Conservation (phyloP, 768 basidiomycete species). For the Psilocybe subaeruginosa region DNA sequence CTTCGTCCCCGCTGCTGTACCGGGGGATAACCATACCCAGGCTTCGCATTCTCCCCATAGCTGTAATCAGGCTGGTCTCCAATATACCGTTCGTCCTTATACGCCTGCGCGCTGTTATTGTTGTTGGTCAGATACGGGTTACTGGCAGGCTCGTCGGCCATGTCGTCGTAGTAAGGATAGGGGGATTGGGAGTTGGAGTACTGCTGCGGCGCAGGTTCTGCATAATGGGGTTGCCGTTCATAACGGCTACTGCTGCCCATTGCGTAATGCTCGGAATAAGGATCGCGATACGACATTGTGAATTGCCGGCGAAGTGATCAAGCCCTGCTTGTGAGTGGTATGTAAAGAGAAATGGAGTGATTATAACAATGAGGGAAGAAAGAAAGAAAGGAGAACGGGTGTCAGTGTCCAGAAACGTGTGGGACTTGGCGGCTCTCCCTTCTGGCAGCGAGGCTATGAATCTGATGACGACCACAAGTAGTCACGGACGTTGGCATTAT, state of each 20-base stretch:
- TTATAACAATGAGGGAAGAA: background rate
- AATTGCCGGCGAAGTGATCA: background rate
- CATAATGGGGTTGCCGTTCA: slow-evolving; percentile 33
- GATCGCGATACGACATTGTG: slow-evolving; percentile 58
- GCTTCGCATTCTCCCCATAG: slow-evolving; percentile 18
- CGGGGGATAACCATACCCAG: slow-evolving; percentile 29
- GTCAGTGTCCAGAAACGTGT: background rate
- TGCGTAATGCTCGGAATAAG: slow-evolving; percentile 42
- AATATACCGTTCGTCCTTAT: slow-evolving; percentile 39
- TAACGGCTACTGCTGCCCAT: slow-evolving; percentile 20
- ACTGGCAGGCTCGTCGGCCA: slow-evolving; percentile 34
- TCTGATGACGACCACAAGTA: slow-evolving; percentile 11
- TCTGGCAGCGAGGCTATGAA: slow-evolving; percentile 15
- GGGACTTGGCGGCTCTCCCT: background rate
- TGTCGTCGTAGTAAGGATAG: slow-evolving; percentile 56
- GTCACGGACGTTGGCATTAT: background rate
- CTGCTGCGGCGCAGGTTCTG: slow-evolving; percentile 32
- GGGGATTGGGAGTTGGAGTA: slow-evolving; percentile 51
- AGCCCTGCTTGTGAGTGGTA: slow-evolving; percentile 5
- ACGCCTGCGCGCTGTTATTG: slow-evolving; percentile 22
- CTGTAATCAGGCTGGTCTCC: slow-evolving; percentile 18
- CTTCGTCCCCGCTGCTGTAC: slow-evolving; percentile 20
- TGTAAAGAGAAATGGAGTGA: background rate
- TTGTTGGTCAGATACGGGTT: slow-evolving; percentile 27
- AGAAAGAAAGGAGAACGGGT: slow-evolving; percentile 10